Percentiles rank a stretch among this genome's conserved stretches.
Evolutionary conservation across 1,284 basidiomycete species (phyloP).

Genomic region (Ganoderma meredithae): DNA sequence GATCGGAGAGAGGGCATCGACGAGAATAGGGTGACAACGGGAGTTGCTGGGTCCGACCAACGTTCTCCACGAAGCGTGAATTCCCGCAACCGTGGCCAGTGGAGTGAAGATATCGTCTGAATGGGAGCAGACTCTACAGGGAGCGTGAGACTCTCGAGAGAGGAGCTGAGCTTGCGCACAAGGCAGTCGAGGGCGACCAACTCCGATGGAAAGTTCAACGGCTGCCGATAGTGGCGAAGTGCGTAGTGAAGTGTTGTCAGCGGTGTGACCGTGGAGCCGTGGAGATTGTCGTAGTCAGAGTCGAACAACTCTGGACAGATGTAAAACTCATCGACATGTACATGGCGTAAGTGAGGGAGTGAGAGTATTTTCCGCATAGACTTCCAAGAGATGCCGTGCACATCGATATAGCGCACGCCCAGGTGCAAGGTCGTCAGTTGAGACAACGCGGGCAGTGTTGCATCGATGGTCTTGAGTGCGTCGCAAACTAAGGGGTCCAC

Average conservation of each 20-base stretch:
- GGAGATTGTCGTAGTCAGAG: too few species aligned
- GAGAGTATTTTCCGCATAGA: background rate
- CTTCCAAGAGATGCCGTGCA: background rate
- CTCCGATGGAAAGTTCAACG: background rate
- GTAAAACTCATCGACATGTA: background rate
- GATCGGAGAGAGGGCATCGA: background rate
- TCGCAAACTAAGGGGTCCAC: background rate
- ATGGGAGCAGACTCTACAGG: background rate
- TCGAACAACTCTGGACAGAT: too few species aligned
- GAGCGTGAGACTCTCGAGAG: background rate
- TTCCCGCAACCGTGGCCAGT: background rate
- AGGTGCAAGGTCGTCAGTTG: background rate
- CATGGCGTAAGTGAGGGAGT: background rate
- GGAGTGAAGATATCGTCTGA: background rate
- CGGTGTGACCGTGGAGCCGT: too few species aligned
- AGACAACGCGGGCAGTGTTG: background rate
- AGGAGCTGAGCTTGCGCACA: background rate
- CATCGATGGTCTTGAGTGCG: background rate
- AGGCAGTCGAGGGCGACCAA: background rate
- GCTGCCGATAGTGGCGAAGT: too few species aligned
- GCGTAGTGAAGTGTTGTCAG: too few species aligned
- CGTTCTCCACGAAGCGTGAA: background rate
- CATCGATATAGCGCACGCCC: background rate
- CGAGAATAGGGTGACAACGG: constrained; percentile 2
- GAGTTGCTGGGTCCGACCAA: background rate